Percentiles rank a stretch among this genome's conserved stretches.
Evolutionary conservation across 371 early-diverging fungal species (phyloP).

Genomic region (Mucor circinelloides): DNA sequence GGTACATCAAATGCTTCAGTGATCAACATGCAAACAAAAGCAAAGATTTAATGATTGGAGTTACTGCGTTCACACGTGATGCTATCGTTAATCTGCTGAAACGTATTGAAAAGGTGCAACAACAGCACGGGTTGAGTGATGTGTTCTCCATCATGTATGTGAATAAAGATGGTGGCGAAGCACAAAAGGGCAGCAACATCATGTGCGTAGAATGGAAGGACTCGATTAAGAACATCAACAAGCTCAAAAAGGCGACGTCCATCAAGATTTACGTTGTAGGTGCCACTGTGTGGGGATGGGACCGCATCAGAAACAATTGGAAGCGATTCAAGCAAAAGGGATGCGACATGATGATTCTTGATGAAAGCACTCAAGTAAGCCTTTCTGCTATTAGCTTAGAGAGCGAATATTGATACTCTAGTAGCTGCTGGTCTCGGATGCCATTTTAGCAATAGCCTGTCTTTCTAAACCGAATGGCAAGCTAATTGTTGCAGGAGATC

Average conservation of each 20-base stretch:
- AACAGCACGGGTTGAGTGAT: slow-evolving; percentile 5
- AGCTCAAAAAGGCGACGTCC: not conserved
- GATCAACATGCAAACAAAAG: slow-evolving; percentile 5
- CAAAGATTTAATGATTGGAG: slow-evolving; percentile 45
- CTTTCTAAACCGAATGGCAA: slow-evolving; percentile 41
- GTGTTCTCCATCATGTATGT: slow-evolving; percentile 17
- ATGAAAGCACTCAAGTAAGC: slow-evolving; percentile 59
- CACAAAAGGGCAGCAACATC: not conserved
- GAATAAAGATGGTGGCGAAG: not conserved
- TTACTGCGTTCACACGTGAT: slow-evolving; percentile 59
- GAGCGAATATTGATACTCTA: not conserved
- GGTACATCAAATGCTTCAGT: slow-evolving; percentile 41
- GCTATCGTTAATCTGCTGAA: slow-evolving; percentile 54
- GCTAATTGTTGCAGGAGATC: slow-evolving; percentile 62
- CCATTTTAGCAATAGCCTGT: slow-evolving; percentile 50
- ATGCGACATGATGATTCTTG: slow-evolving; percentile 57
- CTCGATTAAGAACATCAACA: slow-evolving; percentile 4
- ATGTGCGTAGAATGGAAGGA: slow-evolving; percentile 6
- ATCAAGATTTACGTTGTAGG: slow-evolving; percentile 43
- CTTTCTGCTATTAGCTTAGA: too few species aligned
- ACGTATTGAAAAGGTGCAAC: slow-evolving; percentile 43
- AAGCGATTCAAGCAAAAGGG: slow-evolving; percentile 25
- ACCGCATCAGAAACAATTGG: slow-evolving; percentile 40
- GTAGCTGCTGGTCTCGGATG: slow-evolving; percentile 53
- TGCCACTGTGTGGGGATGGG: slow-evolving; percentile 62